Base-by-base conservation (phyloP, 129 eudicot genomes). In the Arctium minus region DNA sequence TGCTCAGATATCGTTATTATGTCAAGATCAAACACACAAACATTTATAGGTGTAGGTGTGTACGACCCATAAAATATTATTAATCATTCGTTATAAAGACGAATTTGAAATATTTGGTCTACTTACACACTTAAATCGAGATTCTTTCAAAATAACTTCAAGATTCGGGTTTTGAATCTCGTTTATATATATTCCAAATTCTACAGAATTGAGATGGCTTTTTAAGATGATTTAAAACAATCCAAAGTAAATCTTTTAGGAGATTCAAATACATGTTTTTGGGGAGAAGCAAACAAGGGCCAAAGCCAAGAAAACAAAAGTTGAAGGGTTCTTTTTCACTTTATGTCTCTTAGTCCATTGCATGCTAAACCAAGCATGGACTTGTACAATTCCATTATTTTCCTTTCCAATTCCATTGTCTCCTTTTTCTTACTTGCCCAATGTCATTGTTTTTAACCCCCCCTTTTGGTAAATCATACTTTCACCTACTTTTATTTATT, bases 321-420 rank as follows among this genome's bases (percentile, higher is more conserved):
- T 81, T 79, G 46, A 30, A 30, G 74, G 76, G 30, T 77, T 83
- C 85, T 81, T 81, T 83, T 30, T 48, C 80, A 70, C 89, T 80
- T 87, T 83, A 83, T 83, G 87, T 80, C 90, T 87, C 77, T 73
- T 80, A 83, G 84, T 79, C 84, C 84, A 76, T 84, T 74, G 88
- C 85, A 84, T 80, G 90, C 86, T 77, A 80, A 83, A 84, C 75
- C 82, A 84, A 76, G 75, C 87, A 84, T 80, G 80, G 80, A 87
- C 76, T 69, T 80, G 82, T 86, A 64, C 84, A 69, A 39, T 83
- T 87, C 71, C 80, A 79, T 71, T 79, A 78, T 74, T 31, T 36
- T 70, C 76, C 78, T 83, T 83, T 86, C 46, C 53, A 78, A 82
- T 27, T 62, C 76, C 1, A 60, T 53, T 72, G 88, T 81, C 82